A percentile compares a stretch with the other conserved stretches of the same genome.
Evolutionary conservation across 108 stramenopile genomes (phyloP).

Genomic region (Cyclotella atomus): DNA sequence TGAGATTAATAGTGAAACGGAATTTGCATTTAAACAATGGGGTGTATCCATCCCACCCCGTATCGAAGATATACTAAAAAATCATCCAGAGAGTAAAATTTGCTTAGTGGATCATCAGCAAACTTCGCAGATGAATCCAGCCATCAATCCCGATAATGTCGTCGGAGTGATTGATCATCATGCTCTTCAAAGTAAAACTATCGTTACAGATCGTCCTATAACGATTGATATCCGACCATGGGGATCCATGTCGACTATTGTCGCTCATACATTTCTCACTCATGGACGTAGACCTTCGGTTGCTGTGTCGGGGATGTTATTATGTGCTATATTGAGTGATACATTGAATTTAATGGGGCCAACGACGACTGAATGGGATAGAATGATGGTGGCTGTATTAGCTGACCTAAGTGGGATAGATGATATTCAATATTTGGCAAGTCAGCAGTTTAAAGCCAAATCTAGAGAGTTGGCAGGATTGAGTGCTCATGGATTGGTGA

Average conservation of each 20-base stretch:
- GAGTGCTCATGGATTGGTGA: constrained; percentile 54
- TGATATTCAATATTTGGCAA: constrained; percentile 64
- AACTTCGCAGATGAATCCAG: constrained; percentile 69
- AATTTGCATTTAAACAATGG: constrained; percentile 56
- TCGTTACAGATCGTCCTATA: constrained; percentile 76
- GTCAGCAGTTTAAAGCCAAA: constrained; percentile 80
- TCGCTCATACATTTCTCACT: constrained; percentile 71
- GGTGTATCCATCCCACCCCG: constrained; percentile 35
- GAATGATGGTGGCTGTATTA: constrained; percentile 73
- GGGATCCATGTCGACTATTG: constrained; percentile 76
- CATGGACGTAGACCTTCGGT: constrained; percentile 46
- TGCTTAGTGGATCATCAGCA: constrained; percentile 84
- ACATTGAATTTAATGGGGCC: constrained; percentile 75
- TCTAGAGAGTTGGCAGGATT: constrained; percentile 50
- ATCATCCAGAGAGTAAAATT: constrained; percentile 51
- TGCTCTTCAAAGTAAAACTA: constrained; percentile 75
- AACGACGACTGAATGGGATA: constrained; percentile 81
- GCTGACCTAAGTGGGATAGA: constrained; percentile 62
- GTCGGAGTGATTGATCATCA: constrained; percentile 87
- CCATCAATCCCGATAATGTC: constrained; percentile 62
- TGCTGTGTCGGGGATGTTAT: constrained; percentile 59
- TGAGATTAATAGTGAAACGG: constrained; percentile 70
- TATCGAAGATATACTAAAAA: constrained; percentile 58
- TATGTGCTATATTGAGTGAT: constrained; percentile 75
- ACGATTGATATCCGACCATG: constrained; percentile 86